These are phyloP conservation scores for Aquanectria penicillioides DNA, from an alignment of 2,329 filamentous ascomycete species.

Conservation along the genomic window DNA sequence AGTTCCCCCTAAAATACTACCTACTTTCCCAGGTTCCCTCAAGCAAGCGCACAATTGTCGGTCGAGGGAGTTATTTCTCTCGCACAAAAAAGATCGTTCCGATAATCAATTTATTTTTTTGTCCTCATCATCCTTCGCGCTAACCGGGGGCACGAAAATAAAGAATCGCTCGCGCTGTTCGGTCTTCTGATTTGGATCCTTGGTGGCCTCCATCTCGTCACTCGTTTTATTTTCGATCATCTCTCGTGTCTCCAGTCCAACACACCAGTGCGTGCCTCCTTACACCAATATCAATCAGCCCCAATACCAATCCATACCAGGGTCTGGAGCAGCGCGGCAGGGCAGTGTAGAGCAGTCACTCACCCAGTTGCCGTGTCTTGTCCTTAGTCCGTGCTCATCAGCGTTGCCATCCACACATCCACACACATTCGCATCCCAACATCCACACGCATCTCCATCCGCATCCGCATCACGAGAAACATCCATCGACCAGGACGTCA, in stretches of 20 bases:
- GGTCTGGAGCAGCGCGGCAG: too few species aligned
- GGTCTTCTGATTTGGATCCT: not conserved
- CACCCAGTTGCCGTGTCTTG: not conserved
- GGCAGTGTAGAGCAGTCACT: conserved; percentile 1
- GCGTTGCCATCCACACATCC: not conserved
- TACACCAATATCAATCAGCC: conserved; percentile 9
- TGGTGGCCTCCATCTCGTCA: conserved; percentile 4
- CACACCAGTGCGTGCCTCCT: not conserved
- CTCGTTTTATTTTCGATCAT: conserved; percentile 7
- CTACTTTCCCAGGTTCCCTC: conserved; percentile 22
- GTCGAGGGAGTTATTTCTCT: conserved; percentile 17
- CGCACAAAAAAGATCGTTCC: conserved; percentile 2
- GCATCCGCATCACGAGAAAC: conserved; percentile 23
- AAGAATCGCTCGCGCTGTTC: conserved; percentile 2
- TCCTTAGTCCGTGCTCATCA: not conserved
- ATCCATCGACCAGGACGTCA: conserved; percentile 19
- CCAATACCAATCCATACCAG: too few species aligned
- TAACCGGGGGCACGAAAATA: conserved; percentile 15
- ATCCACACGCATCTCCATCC: not conserved
- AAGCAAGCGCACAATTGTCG: conserved; percentile 8
- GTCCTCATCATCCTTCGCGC: conserved; percentile 4
- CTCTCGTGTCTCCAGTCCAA: not conserved
- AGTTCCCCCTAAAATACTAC: conserved; percentile 26
- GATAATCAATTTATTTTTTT: conserved; percentile 2
- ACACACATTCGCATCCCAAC: not conserved